These are phyloP conservation scores for Cyclotella atomus DNA, from an alignment of 108 stramenopile genomes.

Conservation along the genomic window DNA sequence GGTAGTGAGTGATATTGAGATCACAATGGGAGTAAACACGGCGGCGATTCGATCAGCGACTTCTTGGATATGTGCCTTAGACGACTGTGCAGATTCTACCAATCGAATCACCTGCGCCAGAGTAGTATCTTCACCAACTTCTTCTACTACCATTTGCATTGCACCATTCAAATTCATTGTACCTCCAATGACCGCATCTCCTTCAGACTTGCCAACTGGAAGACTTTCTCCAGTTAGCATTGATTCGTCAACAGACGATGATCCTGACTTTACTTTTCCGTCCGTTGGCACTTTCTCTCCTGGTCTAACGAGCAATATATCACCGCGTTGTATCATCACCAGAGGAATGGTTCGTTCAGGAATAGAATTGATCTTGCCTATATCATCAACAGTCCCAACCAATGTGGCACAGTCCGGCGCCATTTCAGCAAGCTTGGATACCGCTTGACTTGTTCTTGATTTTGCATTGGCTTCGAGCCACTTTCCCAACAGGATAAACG, in stretches of 20 bases:
- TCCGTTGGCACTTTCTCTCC: slow-evolving; percentile 86
- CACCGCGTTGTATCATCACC: slow-evolving; percentile 59
- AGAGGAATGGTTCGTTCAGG: slow-evolving; percentile 45
- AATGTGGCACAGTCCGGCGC: slow-evolving; percentile 55
- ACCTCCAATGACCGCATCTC: slow-evolving; percentile 66
- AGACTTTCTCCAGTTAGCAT: slow-evolving; percentile 85
- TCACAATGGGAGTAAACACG: slow-evolving; percentile 76
- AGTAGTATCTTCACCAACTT: slow-evolving; percentile 63
- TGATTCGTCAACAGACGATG: slow-evolving; percentile 80
- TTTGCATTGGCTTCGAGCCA: slow-evolving; percentile 70
- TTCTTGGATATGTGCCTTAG: slow-evolving; percentile 81
- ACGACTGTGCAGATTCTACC: slow-evolving; percentile 83
- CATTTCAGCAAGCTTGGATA: slow-evolving; percentile 52
- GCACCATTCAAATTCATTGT: slow-evolving; percentile 64
- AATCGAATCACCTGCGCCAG: slow-evolving; percentile 79
- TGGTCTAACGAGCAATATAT: slow-evolving; percentile 72
- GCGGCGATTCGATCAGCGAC: slow-evolving; percentile 79
- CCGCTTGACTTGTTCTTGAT: slow-evolving; percentile 44
- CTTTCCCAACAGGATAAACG: slow-evolving; percentile 83
- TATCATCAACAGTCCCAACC: slow-evolving; percentile 32
- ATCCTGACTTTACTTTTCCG: slow-evolving; percentile 78
- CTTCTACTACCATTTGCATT: slow-evolving; percentile 53
- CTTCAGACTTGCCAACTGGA: slow-evolving; percentile 63
- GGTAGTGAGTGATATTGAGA: slow-evolving; percentile 60
- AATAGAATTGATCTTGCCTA: slow-evolving; percentile 2